Evolutionary conservation across 2,329 filamentous ascomycete genomes (phyloP).

Genomic region (Apiospora phragmitis): DNA sequence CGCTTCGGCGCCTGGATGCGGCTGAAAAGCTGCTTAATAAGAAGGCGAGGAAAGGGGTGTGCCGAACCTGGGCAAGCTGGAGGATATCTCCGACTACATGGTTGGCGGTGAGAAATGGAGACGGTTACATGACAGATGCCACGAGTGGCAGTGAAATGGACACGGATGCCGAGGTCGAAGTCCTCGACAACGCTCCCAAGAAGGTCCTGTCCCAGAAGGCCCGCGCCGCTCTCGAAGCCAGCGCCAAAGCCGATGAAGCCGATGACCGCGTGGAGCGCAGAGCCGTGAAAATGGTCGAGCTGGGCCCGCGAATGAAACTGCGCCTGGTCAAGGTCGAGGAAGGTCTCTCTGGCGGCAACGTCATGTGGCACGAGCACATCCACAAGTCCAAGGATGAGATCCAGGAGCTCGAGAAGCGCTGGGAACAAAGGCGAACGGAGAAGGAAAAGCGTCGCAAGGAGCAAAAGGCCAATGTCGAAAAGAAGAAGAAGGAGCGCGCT

Average conservation of each 20-base stretch:
- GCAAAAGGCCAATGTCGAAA: conserved; percentile 89
- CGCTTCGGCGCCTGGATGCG: conserved; percentile 79
- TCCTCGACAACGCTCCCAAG: conserved; percentile 64
- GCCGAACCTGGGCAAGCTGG: conserved; percentile 86
- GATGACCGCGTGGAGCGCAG: conserved; percentile 71
- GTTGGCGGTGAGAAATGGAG: conserved; percentile 75
- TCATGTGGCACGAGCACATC: conserved; percentile 98
- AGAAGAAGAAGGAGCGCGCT: conserved; percentile 66
- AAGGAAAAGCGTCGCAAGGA: conserved; percentile 80
- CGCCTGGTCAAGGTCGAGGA: conserved; percentile 96
- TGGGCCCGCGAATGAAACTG: conserved; percentile 86
- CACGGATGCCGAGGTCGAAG: conserved; percentile 93
- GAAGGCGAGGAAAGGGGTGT: conserved; percentile 69
- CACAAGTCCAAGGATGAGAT: conserved; percentile 80
- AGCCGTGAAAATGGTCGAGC: conserved; percentile 87
- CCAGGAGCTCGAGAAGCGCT: conserved; percentile 76
- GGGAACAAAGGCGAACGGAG: conserved; percentile 75
- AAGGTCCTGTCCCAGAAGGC: conserved; percentile 57
- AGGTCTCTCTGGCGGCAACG: conserved; percentile 81
- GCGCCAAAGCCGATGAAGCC: conserved; percentile 41
- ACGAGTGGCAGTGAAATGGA: conserved; percentile 89
- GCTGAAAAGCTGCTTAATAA: conserved; percentile 74
- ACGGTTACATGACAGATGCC: conserved; percentile 82
- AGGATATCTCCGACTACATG: conserved; percentile 94
- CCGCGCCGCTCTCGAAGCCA: conserved; percentile 46